Evolutionary conservation across 2,329 filamentous ascomycete species (phyloP), one percentile per base, ranked within the genome.

Genomic region (Aureobasidium sp.): DNA sequence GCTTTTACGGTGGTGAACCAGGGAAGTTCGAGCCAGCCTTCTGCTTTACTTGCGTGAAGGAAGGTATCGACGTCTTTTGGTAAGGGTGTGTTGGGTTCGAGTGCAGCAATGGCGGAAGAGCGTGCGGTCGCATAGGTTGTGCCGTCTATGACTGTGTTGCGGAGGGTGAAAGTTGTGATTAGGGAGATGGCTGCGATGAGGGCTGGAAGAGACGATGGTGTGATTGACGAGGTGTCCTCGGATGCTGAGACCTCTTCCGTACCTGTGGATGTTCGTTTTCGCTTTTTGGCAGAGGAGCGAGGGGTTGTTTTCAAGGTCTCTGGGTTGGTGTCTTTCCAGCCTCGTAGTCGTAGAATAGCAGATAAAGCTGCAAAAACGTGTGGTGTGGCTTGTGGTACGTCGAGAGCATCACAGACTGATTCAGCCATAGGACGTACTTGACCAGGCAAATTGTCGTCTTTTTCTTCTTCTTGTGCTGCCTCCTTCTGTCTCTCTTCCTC

Each of bases 1-100:
- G 61, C 58, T 15, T 61, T 77, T 82, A 61, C 74, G 73, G 83
- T 81, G 83, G 9, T 77, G 74, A 54, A 64, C 64, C 64, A 65
- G 29, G 62, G 57, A 43, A 64, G 58, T 11, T 61, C 51, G 29
- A 58, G 38, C 64, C 63, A 65, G 19, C 33, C 43, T 27, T 60
- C 49, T 38, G 31, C 19, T 29, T 62, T 50, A n/a, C 50, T 50
- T 27, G 46, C 37, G 57, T 60, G 55, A 1, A 51, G 19, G 67
- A 66, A 57, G 61, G 57, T 10, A 66, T 68, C 9, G 73, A 65
- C 10, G 8, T 60, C 57, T 19, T 19, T 29, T 15, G 23, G 21
- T 17, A 10, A 4, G 2, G 40, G 40, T 1, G 31, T 3, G 8
- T 29, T n/a, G 6, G 33, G 38, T 11, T 9, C 17, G 3, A 53